Evolutionary conservation across 2,329 filamentous ascomycete genomes (phyloP), one percentile per base, ranked within the genome.

Genomic region (Purpureocillium takamizusanense): DNA sequence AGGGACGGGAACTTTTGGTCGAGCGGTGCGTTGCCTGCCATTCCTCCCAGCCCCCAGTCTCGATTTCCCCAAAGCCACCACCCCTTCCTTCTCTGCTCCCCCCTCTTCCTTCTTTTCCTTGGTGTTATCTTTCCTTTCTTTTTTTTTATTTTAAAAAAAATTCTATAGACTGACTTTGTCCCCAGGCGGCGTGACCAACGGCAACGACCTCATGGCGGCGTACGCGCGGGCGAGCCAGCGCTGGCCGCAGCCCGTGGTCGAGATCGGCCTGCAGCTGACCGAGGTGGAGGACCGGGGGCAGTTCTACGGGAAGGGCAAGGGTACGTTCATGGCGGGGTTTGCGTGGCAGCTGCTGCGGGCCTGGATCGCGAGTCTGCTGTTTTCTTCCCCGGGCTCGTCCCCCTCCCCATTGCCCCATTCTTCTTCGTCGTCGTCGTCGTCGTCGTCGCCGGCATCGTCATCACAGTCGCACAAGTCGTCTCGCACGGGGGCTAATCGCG

Each of bases 1-100:
- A 59, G 63, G 40, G 71, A 76, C 43, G 70, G 70, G 9, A 74
- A 70, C 46, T 52, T 76, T 31, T 76, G 73, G 72, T 68, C 65
- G 18, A 69, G 69, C 46, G 72, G 71, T 71, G 51, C 39, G 65
- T 16, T 11, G 12, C 21, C 21, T 10, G 21, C 21, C 21, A 5
- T 10, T 10, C 21, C 21, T 10, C 21, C 21, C 21, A 5, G 6
- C 21, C 21, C 21, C 21, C 21, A 5, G 6, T 10, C 21, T 10
- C 21, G 21, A 10, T 25, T 5, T 25, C 21, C n/a, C n/a, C n/a
- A n/a, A n/a, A n/a, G n/a, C n/a, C n/a, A n/a, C n/a, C n/a, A n/a
- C n/a, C n/a, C n/a, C n/a, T n/a, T n/a, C n/a, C n/a, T n/a, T n/a
- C n/a, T n/a, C n/a, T n/a, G 10, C 21, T 6, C 21, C 21, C 5